phyloP scores from a whole-genome alignment of 306 rosid species.

The Quercus parvula region DNA sequence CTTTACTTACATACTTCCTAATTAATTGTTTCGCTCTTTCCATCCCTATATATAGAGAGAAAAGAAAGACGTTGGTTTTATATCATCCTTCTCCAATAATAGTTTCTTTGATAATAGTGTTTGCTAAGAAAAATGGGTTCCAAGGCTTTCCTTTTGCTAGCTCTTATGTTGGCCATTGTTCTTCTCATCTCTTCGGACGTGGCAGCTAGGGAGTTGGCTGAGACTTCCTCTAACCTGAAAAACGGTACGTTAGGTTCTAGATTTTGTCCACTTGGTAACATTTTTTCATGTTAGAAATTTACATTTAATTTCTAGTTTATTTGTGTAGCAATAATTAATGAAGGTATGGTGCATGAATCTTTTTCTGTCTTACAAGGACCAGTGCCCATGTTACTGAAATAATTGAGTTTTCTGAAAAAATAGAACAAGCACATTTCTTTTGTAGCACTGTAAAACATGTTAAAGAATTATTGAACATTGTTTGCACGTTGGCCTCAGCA shows the following conservation, averaged over 20 bases:
- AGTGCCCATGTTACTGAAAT: too few species aligned
- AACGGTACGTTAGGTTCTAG: conserved; percentile 10
- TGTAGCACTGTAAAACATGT: too few species aligned
- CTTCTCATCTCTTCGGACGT: conserved; percentile 22
- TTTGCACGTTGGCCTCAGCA: too few species aligned
- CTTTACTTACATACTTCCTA: neutral
- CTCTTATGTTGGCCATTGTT: conserved; percentile 34
- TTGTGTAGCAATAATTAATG: too few species aligned
- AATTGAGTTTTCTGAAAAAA: too few species aligned
- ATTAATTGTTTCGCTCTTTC: neutral
- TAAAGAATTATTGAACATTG: too few species aligned
- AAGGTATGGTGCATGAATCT: too few species aligned
- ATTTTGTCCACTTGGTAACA: neutral
- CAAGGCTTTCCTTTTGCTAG: conserved; percentile 25
- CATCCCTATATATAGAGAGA: conserved; percentile 19
- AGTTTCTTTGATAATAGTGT: neutral
- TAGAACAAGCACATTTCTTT: too few species aligned
- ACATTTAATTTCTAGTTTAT: neutral
- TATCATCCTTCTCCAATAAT: conserved; percentile 1
- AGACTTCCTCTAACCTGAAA: conserved; percentile 12
- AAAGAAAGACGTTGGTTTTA: neutral
- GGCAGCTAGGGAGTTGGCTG: conserved; percentile 26
- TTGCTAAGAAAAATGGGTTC: conserved; percentile 35
- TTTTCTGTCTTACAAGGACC: too few species aligned
- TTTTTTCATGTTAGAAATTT: neutral